phyloP scores from a whole-genome alignment of 257 asterid species.

The Forsythia viridissima region DNA sequence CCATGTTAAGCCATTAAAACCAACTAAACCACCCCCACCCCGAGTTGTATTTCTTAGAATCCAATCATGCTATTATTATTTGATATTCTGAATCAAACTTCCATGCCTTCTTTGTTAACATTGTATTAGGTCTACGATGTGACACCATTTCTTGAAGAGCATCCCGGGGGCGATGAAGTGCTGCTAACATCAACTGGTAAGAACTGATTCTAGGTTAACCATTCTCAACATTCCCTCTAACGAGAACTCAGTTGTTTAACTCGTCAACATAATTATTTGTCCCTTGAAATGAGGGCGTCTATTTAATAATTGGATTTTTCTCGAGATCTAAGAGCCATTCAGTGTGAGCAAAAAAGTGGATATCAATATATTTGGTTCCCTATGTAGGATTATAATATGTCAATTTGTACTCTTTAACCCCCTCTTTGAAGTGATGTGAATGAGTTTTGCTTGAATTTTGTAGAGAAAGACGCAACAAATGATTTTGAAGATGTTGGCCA shows the following conservation, averaged over 20 bases:
- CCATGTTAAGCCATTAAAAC: too few relatives aligned
- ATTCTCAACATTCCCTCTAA: background rate
- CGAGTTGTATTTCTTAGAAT: too few relatives aligned
- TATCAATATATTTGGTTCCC: background rate
- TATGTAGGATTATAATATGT: background rate
- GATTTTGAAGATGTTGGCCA: conserved; percentile 75
- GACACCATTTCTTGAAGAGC: conserved; percentile 59
- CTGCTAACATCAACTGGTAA: conserved; percentile 52
- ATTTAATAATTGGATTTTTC: background rate
- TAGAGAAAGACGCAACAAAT: conserved; percentile 63
- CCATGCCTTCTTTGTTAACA: background rate
- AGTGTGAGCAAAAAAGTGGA: background rate
- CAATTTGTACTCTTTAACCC: too few relatives aligned
- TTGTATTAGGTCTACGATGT: conserved; percentile 58
- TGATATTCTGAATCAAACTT: background rate
- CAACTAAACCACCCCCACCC: too few relatives aligned
- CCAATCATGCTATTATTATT: background rate
- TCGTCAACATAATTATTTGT: too few relatives aligned
- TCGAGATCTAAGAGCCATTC: background rate
- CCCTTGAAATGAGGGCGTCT: background rate
- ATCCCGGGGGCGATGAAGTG: conserved; percentile 79
- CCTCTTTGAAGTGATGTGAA: background rate
- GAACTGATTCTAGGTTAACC: background rate
- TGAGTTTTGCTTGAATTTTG: background rate
- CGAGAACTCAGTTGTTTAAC: background rate